These are phyloP conservation scores for Haberlea rhodopensis DNA, from an alignment of 257 asterid genomes.

Conservation along the genomic window DNA sequence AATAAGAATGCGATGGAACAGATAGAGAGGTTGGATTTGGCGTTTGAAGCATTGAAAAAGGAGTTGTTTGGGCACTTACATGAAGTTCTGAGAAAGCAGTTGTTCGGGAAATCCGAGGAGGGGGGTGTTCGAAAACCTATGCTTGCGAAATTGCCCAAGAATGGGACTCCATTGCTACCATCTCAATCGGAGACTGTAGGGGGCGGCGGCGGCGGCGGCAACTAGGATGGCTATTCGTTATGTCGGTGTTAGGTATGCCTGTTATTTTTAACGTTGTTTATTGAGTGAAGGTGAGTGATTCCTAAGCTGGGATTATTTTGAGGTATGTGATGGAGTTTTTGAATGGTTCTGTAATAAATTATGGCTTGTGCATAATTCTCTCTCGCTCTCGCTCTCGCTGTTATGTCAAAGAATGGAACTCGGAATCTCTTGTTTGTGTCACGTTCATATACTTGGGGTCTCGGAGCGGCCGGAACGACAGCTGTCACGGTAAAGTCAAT, in stretches of 20 bases:
- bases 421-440: neutral
- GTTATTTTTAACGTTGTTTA: neutral
- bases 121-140: slow-evolving; percentile 36
- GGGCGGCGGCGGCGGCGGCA: slow-evolving; percentile 18
- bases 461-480: too few relatives aligned
- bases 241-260: slow-evolving; percentile 14
- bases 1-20: slow-evolving; percentile 77
- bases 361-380: neutral
- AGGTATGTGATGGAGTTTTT: neutral
- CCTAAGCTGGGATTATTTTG: too few relatives aligned
- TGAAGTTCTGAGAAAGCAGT: slow-evolving; percentile 62
- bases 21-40: slow-evolving; percentile 67
- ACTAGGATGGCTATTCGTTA: too few relatives aligned
- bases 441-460: too few relatives aligned
- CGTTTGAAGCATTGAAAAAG: slow-evolving; percentile 71
- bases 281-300: neutral
- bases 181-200: slow-evolving; percentile 32
- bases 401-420: neutral
- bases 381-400: too few relatives aligned
- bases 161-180: slow-evolving; percentile 45
- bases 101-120: slow-evolving; percentile 66
- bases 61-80: slow-evolving; percentile 79
- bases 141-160: slow-evolving; percentile 50
- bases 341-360: neutral
- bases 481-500: too few relatives aligned